Base-by-base conservation (phyloP, 495 filamentous ascomycete species). In the Lophium mytilinum region DNA sequence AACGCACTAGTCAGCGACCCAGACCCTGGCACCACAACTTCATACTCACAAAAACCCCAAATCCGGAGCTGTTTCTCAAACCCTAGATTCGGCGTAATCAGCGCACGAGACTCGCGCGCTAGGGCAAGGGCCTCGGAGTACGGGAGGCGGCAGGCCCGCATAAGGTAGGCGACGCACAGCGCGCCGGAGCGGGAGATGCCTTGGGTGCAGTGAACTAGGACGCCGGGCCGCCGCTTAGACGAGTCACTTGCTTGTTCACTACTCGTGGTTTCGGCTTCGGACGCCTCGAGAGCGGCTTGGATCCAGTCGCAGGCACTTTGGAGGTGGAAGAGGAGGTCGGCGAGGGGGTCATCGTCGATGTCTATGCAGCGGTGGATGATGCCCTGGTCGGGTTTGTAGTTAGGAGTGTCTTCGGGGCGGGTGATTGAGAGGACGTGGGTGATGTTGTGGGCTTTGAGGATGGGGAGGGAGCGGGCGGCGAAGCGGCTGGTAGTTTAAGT, bases 61-160 rank as follows among this genome's bases (percentile, higher is more conserved):
- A 53, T 46, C 9, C 50, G 50, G 11, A 53, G 50, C 30, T 53
- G 50, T 7, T 35, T 21, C 50, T 53, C 50, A 53, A 53, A 53
- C 36, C 50, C 50, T 37, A 11, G 5, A 17, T 53, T 53, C 9
- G 50, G 50, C 33, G 12, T 41, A n/a, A 53, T 39, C 7, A 53
- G 9, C 9, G 50, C 12, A 1, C 50, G 50, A 11, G 30, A 37
- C 18, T 53, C 50, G 12, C 50, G 12, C 8, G 50, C 50, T 17
- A 53, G 15, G 6, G 50, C 9, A 4, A 53, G 50, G 15, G 50
- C 50, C 50, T 21, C 30, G 24, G 50, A 53, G 37, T 37, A 53
- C 24, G 14, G 12, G 10, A 53, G 18, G n/a, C 15, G 15, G 4
- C 46, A 17, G 1, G 7, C 15, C 33, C 37, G 50, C 50, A 53